Conservation (phyloP, 2,329 filamentous ascomycete species). For the Monascus ruber region DNA sequence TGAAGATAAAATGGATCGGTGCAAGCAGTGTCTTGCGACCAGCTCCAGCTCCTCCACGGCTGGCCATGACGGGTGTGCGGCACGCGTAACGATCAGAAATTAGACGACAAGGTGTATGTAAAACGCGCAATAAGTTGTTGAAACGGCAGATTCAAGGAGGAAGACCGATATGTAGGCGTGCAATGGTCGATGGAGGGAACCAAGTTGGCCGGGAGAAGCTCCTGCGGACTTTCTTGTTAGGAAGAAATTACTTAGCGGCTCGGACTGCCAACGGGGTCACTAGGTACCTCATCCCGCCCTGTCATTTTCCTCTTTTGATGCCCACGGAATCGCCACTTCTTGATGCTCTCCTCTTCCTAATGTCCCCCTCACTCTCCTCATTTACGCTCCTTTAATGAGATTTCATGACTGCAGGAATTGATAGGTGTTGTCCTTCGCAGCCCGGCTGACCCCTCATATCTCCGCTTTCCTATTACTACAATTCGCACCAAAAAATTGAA, state of each 20-base stretch:
- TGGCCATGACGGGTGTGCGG: conserved; percentile 34
- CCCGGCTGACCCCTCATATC: conserved; percentile 8
- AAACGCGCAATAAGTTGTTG: background rate
- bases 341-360: conserved; percentile 1
- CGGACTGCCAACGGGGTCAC: no score
- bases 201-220: no score
- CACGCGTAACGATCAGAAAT: background rate
- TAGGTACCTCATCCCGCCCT: background rate
- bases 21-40: conserved; percentile 59
- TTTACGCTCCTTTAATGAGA: conserved; percentile 10
- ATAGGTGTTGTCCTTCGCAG: conserved; percentile 14
- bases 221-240: no score
- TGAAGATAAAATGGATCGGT: conserved; percentile 85
- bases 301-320: background rate
- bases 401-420: conserved; percentile 9
- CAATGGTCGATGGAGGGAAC: no score
- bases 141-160: no score
- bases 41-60: conserved; percentile 42
- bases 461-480: background rate
- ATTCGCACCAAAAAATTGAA: conserved; percentile 1
- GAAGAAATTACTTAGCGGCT: no score
- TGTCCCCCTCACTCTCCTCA: conserved; percentile 3
- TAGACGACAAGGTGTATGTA: background rate
- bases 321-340: background rate
- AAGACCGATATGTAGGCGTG: no score